These are phyloP conservation scores for Cercospora zeina DNA, from an alignment of 2,329 filamentous ascomycete species.

Conservation along the genomic window DNA sequence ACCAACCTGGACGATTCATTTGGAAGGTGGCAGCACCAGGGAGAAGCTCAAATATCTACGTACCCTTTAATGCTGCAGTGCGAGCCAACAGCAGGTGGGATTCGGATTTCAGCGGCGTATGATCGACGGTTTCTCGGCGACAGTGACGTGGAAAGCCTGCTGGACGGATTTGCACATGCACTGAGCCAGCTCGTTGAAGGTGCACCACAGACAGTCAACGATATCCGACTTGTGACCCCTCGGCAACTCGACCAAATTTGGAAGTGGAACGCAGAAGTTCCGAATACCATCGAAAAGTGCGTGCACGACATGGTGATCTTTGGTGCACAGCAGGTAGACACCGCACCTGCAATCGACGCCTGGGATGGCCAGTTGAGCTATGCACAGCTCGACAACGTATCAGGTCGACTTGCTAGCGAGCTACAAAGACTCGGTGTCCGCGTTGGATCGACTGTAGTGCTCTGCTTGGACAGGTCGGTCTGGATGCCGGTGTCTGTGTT, in stretches of 20 bases:
- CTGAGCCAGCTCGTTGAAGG: not conserved
- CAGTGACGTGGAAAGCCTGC: not conserved
- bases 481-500: not conserved
- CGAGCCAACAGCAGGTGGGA: not conserved
- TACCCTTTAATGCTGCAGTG: not conserved
- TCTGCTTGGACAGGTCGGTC: not conserved
- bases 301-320: no score
- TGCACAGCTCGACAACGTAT: not conserved
- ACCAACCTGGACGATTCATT: conserved; percentile 31
- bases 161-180: not conserved
- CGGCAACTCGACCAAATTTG: not conserved
- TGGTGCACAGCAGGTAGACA: no score
- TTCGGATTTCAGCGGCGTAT: not conserved
- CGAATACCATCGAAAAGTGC: no score
- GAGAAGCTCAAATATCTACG: not conserved
- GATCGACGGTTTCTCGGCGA: not conserved
- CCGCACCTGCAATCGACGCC: no score
- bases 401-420: not conserved
- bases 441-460: not conserved
- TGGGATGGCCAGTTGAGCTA: not conserved
- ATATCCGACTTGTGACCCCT: not conserved
- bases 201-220: not conserved
- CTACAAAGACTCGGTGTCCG: not conserved
- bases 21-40: conserved; percentile 24
- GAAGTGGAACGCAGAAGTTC: not conserved